Conservation (phyloP, 768 basidiomycete genomes). For the Mrakia frigida region DNA sequence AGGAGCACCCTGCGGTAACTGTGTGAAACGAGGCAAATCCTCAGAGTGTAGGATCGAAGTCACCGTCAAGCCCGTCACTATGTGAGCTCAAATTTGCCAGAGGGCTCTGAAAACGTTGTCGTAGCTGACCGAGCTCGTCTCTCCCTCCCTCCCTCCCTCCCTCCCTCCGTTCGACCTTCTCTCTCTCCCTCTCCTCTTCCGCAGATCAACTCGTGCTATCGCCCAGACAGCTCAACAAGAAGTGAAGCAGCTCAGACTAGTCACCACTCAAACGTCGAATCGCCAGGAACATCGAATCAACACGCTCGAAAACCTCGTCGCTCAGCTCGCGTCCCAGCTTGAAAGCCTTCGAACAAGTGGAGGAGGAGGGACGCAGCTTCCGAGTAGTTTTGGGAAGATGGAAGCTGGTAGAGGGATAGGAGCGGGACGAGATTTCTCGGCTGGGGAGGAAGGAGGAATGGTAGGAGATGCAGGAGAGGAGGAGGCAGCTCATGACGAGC, state of each 20-base stretch:
- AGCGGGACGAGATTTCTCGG: too few species aligned
- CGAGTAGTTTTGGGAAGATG: neutral
- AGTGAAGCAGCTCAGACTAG: neutral
- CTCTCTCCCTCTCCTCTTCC: neutral
- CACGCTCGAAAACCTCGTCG: constrained; percentile 3
- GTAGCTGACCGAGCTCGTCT: neutral
- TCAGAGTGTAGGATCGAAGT: constrained; percentile 24
- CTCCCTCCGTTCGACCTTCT: neutral
- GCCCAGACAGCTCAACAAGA: constrained; percentile 1
- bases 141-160: neutral
- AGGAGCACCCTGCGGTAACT: constrained; percentile 4
- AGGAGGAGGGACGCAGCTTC: too few species aligned
- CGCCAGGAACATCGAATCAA: neutral
- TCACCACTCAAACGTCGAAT: neutral
- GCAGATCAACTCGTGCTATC: neutral
- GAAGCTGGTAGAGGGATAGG: too few species aligned
- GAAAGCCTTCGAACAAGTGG: neutral
- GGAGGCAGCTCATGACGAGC: neutral
- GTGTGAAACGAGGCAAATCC: constrained; percentile 26
- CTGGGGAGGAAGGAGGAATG: neutral
- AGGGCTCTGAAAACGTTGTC: too few species aligned
- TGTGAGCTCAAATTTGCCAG: neutral
- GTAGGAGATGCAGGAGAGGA: neutral
- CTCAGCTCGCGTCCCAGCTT: neutral
- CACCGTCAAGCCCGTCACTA: constrained; percentile 23